phyloP scores from a whole-genome alignment of 106 monocot genomes.

The Agapanthus africanus region DNA sequence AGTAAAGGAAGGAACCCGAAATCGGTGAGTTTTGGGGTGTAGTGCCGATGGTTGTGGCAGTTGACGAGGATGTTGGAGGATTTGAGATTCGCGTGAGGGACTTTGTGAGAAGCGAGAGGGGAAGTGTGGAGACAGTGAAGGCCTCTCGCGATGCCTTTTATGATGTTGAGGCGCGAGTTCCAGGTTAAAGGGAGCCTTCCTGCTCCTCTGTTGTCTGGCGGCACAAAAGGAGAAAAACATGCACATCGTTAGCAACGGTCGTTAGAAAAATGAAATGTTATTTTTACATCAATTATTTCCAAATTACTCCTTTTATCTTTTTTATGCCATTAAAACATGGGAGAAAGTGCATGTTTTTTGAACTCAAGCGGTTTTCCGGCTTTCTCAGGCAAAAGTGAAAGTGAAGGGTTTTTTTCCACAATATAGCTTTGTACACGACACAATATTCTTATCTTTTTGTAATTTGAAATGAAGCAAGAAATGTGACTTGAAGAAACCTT shows the following conservation, averaged over 20 bases:
- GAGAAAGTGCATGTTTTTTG: no score
- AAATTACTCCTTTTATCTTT: no score
- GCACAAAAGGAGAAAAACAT: not conserved
- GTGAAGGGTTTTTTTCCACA: no score
- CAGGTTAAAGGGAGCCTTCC: conserved; percentile 53
- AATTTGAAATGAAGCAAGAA: no score
- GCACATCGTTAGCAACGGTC: not conserved
- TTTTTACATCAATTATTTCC: no score
- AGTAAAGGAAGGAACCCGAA: conserved; percentile 48
- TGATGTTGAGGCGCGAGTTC: conserved; percentile 33
- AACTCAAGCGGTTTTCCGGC: no score
- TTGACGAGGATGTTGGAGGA: conserved; percentile 41
- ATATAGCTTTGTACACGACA: no score
- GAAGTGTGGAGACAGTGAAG: conserved; percentile 43
- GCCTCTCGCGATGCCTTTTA: conserved; percentile 39
- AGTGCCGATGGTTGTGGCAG: not conserved
- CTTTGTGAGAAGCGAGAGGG: conserved; percentile 31
- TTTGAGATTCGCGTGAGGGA: conserved; percentile 56
- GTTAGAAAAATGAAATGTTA: no score
- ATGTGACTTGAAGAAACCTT: no score
- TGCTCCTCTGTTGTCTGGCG: conserved; percentile 21
- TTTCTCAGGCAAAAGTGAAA: no score
- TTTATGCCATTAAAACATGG: no score
- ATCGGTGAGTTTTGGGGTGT: conserved; percentile 37
- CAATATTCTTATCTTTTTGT: no score